Percentiles rank a stretch among this genome's conserved stretches.
phyloP scores from a whole-genome alignment of 768 basidiomycete species.

The Lactarius sanguifluus region DNA sequence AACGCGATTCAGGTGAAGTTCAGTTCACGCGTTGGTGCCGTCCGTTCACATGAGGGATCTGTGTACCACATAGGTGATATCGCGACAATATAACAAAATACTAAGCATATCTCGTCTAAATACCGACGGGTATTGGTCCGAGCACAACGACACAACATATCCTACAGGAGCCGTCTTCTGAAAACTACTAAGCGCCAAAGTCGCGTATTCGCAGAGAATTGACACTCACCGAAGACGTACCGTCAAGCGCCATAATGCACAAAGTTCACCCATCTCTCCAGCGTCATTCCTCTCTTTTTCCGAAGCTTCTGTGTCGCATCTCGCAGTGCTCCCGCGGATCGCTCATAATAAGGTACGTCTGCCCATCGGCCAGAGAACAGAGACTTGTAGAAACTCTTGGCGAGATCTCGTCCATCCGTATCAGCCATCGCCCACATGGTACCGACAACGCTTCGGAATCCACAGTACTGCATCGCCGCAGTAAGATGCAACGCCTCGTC shows the following conservation, averaged over 20 bases:
- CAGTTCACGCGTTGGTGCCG: too few species aligned
- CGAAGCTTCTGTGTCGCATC: conserved; percentile 16
- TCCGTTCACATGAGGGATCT: too few species aligned
- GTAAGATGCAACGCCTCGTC: conserved; percentile 27
- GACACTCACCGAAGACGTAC: not conserved
- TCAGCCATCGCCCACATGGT: conserved; percentile 27
- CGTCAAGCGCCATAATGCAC: conserved; percentile 23
- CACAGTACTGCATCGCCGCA: conserved; percentile 25
- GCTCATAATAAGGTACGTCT: not conserved
- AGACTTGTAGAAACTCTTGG: conserved; percentile 12
- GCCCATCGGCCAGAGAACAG: not conserved
- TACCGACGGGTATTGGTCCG: too few species aligned
- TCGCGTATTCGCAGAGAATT: not conserved
- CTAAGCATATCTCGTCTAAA: too few species aligned
- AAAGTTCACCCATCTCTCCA: conserved; percentile 23
- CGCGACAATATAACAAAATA: too few species aligned
- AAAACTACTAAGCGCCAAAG: too few species aligned
- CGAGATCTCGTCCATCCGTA: conserved; percentile 22
- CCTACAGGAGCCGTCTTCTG: too few species aligned
- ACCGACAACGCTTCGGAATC: conserved; percentile 12
- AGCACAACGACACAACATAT: too few species aligned
- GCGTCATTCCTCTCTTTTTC: conserved; percentile 1
- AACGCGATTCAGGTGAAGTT: too few species aligned
- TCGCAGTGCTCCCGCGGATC: conserved; percentile 9
- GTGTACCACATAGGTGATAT: too few species aligned